A percentile compares a stretch with the other conserved stretches of the same genome.
These are phyloP conservation scores for Carex parvula DNA, from an alignment of 176 grass and related monocot genomes.

Conservation along the genomic window DNA sequence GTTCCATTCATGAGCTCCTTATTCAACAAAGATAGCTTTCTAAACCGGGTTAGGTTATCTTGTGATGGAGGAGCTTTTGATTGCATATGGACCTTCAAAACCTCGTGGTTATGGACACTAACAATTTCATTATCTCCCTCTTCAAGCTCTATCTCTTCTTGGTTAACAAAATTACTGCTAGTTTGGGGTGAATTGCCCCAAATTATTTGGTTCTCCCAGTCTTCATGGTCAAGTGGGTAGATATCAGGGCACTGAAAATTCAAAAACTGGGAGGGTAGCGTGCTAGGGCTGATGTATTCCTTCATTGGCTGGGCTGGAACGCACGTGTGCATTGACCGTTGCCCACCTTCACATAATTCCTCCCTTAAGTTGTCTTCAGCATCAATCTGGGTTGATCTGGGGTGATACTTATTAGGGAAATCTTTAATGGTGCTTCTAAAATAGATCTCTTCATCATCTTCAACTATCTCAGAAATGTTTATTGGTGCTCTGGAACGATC, in stretches of 20 bases:
- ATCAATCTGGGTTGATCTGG: constrained; percentile 37
- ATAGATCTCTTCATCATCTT: constrained; percentile 93
- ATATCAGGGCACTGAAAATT: constrained; percentile 54
- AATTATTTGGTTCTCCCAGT: constrained; percentile 90
- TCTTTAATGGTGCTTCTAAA: constrained; percentile 55
- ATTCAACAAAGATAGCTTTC: constrained; percentile 60
- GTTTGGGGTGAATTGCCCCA: constrained; percentile 85
- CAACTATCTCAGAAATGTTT: constrained; percentile 62
- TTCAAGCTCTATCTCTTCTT: constrained; percentile 58
- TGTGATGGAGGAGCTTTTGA: constrained; percentile 1
- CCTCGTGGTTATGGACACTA: constrained; percentile 33
- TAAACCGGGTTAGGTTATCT: constrained; percentile 37
- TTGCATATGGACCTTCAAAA: constrained; percentile 11
- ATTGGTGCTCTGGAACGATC: constrained; percentile 43
- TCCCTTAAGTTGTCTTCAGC: constrained; percentile 53
- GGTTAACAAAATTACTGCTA: constrained; percentile 39
- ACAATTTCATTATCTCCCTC: constrained; percentile 34
- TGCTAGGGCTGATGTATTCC: constrained; percentile 31
- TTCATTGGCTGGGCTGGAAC: constrained; percentile 91
- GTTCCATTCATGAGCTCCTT: constrained; percentile 74
- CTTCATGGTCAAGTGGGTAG: constrained; percentile 83
- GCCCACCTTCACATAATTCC: constrained; percentile 41
- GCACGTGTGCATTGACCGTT: constrained; percentile 35
- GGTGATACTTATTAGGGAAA: constrained; percentile 50
- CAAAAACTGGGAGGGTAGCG: constrained; percentile 36